phyloP scores from a whole-genome alignment of 2,329 filamentous ascomycete species.

The Hypoxylon sp. region DNA sequence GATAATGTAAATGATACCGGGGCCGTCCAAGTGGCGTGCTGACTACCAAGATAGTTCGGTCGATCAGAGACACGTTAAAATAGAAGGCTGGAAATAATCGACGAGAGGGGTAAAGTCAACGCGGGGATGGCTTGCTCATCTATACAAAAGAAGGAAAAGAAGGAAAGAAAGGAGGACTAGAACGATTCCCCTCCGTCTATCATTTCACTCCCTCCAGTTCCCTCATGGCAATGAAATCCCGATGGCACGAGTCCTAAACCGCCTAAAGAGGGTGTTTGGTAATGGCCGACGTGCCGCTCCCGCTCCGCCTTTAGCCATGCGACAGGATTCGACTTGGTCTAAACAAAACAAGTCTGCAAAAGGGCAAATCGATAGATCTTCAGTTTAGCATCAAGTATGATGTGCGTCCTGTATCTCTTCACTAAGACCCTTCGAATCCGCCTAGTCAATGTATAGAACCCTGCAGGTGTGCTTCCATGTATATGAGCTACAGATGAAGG shows the following conservation, averaged over 20 bases:
- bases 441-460: conserved; percentile 31
- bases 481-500: conserved; percentile 21
- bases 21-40: conserved; percentile 32
- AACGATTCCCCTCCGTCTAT: conserved; percentile 30
- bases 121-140: conserved; percentile 20
- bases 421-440: conserved; percentile 21
- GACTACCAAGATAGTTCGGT: conserved; percentile 21
- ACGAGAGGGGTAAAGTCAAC: conserved; percentile 37
- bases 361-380: conserved; percentile 29
- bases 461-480: conserved; percentile 25
- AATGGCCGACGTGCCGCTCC: conserved; percentile 34
- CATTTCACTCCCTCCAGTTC: conserved; percentile 21
- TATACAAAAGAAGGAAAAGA: conserved; percentile 21
- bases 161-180: conserved; percentile 15
- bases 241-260: conserved; percentile 14
- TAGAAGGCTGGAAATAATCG: conserved; percentile 23
- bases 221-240: conserved; percentile 35
- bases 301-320: conserved; percentile 21
- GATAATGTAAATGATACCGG: conserved; percentile 25
- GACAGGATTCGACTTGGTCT: conserved; percentile 30
- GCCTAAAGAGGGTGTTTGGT: conserved; percentile 22
- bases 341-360: conserved; percentile 25
- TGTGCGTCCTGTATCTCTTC: conserved; percentile 38
- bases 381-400: conserved; percentile 34
- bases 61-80: conserved; percentile 19